Conservation (phyloP, 2,329 filamentous ascomycete species). For the Paecilomyces dactylethromorphus region DNA sequence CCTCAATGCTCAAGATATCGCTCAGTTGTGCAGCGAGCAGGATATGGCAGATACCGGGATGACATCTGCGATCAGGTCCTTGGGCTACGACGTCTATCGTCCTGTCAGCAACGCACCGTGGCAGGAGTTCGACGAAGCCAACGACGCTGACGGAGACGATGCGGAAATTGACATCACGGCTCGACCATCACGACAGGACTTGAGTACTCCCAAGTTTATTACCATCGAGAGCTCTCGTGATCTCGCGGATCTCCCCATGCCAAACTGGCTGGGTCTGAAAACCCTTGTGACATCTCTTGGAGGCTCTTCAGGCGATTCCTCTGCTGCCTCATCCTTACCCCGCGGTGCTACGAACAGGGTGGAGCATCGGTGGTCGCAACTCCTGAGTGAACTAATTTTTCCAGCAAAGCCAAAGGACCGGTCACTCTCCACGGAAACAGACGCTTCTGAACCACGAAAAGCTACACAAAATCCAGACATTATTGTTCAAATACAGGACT, state of each 20-base stretch:
- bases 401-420: slow-evolving; percentile 11
- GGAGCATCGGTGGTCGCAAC: slow-evolving; percentile 26
- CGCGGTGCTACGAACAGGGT: slow-evolving; percentile 10
- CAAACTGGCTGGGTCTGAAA: slow-evolving; percentile 24
- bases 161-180: slow-evolving; percentile 23
- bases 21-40: slow-evolving; percentile 37
- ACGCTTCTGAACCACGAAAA: slow-evolving; percentile 8
- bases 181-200: slow-evolving; percentile 10
- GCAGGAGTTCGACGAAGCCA: slow-evolving; percentile 39
- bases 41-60: slow-evolving; percentile 27
- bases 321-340: slow-evolving; percentile 10
- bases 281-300: slow-evolving; percentile 26
- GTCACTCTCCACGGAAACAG: slow-evolving; percentile 2
- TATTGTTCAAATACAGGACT: slow-evolving; percentile 74
- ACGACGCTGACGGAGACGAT: slow-evolving; percentile 40
- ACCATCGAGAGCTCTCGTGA: slow-evolving; percentile 27
- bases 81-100: slow-evolving; percentile 52
- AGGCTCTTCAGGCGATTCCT: slow-evolving; percentile 15
- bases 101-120: slow-evolving; percentile 20
- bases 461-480: slow-evolving; percentile 36
- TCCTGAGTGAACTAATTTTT: slow-evolving; percentile 29
- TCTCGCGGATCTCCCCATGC: slow-evolving; percentile 24
- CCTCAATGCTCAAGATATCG: slow-evolving; percentile 41
- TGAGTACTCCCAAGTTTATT: slow-evolving; percentile 22
- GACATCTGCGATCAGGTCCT: slow-evolving; percentile 31